Percentiles rank a stretch among this genome's conserved stretches.
Evolutionary conservation across 2,329 filamentous ascomycete species (phyloP).

Genomic region (Zymoseptoria crescenta): DNA sequence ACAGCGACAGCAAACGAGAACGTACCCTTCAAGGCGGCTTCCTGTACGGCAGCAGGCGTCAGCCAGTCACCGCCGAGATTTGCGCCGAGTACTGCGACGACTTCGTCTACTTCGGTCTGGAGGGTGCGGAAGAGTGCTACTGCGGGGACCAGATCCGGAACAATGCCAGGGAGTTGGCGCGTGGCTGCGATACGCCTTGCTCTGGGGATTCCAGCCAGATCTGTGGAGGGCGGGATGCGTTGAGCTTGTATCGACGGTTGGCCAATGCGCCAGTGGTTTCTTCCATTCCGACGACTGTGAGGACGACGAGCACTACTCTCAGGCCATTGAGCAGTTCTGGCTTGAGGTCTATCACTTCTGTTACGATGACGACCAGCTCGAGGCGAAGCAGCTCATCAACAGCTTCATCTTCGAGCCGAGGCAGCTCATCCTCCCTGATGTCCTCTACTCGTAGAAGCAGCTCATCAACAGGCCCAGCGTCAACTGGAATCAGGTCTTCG

Average conservation of each 20-base stretch:
- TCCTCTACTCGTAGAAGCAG: too few relatives aligned
- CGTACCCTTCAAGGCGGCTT: slow-evolving; percentile 2
- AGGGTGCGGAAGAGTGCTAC: slow-evolving; percentile 25
- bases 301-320: neutral
- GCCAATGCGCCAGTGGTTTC: too few relatives aligned
- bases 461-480: too few relatives aligned
- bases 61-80: slow-evolving; percentile 1
- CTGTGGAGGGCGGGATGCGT: neutral
- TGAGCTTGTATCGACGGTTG: neutral
- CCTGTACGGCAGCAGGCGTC: neutral
- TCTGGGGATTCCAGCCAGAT: neutral
- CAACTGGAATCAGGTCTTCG: too few relatives aligned
- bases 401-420: too few relatives aligned
- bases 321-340: neutral
- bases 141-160: slow-evolving; percentile 15
- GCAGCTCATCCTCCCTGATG: too few relatives aligned
- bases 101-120: slow-evolving; percentile 16
- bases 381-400: neutral
- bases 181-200: neutral
- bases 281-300: neutral
- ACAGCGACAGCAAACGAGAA: slow-evolving; percentile 2
- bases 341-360: too few relatives aligned
- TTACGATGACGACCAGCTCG: neutral
- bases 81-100: slow-evolving; percentile 7
- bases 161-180: neutral